Percentiles rank a stretch among this genome's conserved stretches.
Evolutionary conservation across 2,329 filamentous ascomycete species (phyloP).

Genomic region (Polychaeton citri): DNA sequence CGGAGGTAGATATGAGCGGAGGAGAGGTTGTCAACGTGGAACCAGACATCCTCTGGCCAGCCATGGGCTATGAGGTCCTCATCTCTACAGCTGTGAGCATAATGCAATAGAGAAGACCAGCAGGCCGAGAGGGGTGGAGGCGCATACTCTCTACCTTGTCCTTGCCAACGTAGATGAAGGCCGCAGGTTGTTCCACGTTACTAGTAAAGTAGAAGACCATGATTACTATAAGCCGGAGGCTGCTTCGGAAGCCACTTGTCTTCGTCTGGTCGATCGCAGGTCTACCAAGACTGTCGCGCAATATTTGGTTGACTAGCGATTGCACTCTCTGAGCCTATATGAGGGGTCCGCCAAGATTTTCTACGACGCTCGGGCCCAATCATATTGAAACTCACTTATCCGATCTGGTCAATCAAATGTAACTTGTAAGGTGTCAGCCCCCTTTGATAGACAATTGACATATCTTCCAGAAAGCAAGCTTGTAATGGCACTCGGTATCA

Average conservation of each 20-base stretch:
- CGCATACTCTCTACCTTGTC: conserved; percentile 96
- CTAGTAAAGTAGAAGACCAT: conserved; percentile 98
- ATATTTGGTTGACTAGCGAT: too few species aligned
- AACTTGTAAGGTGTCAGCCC: too few species aligned
- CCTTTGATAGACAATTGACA: too few species aligned
- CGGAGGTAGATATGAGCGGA: conserved; percentile 94
- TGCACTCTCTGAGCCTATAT: too few species aligned
- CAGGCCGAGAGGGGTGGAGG: conserved; percentile 2
- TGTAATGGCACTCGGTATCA: conserved; percentile 24
- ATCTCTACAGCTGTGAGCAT: conserved; percentile 44
- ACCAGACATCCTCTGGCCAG: conserved; percentile 96
- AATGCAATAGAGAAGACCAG: too few species aligned
- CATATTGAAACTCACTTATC: too few species aligned
- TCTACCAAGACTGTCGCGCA: too few species aligned
- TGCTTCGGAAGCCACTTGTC: too few species aligned
- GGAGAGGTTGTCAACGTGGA: conserved; percentile 94
- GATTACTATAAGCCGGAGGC: background rate
- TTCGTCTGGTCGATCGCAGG: too few species aligned
- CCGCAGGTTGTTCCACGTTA: conserved; percentile 64
- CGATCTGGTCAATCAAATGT: too few species aligned
- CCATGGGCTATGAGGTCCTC: conserved; percentile 93
- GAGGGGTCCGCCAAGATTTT: too few species aligned
- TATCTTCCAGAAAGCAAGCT: too few species aligned
- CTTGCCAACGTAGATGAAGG: conserved; percentile 91
- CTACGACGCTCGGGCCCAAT: background rate